phyloP scores from a whole-genome alignment of 441 rosid genomes.

The Flueggea neowawraea region DNA sequence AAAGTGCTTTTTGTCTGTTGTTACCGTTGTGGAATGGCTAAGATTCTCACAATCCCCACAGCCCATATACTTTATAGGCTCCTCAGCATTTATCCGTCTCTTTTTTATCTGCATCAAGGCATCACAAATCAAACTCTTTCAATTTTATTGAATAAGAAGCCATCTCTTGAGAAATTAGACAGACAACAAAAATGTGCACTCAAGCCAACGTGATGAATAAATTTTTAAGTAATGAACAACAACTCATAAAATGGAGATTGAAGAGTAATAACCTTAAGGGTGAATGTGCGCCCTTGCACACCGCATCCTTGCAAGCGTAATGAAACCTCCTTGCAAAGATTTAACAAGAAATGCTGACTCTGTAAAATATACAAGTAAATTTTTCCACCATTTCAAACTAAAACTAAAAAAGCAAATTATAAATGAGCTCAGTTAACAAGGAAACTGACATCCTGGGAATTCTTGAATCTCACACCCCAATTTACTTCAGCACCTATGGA shows the following conservation, averaged over 20 bases:
- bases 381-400: conserved; percentile 12
- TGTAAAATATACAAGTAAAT: conserved; percentile 30
- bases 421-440: conserved; percentile 16
- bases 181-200: conserved; percentile 11
- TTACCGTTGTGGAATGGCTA: conserved; percentile 85
- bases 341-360: conserved; percentile 64
- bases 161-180: conserved; percentile 1
- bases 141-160: background rate
- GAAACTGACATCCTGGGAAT: conserved; percentile 69
- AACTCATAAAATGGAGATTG: background rate
- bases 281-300: conserved; percentile 78
- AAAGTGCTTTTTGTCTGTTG: background rate
- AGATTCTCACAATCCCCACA: conserved; percentile 87
- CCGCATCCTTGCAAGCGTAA: conserved; percentile 87
- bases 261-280: conserved; percentile 60
- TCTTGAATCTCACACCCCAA: conserved; percentile 94
- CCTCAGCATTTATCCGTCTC: conserved; percentile 77
- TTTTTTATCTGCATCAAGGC: conserved; percentile 61
- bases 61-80: conserved; percentile 91
- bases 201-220: conserved; percentile 4
- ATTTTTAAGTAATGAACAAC: background rate
- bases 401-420: conserved; percentile 1
- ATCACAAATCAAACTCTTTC: conserved; percentile 11
- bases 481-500: conserved; percentile 96
- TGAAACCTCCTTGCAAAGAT: conserved; percentile 91